Evolutionary conservation across 495 filamentous ascomycete genomes (phyloP).

Genomic region (Podospora australis): DNA sequence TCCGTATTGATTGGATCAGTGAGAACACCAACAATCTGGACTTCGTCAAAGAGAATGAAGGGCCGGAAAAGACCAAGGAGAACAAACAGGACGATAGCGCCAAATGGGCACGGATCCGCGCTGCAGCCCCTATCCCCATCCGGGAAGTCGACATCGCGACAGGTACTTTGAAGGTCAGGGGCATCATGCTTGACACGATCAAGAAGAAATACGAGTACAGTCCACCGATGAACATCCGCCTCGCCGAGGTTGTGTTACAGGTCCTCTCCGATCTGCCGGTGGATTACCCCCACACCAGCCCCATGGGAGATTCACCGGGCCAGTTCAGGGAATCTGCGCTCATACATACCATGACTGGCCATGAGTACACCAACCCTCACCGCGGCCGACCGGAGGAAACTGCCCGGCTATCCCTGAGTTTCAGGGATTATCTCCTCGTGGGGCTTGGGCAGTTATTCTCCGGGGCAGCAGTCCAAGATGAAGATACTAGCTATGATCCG

Average conservation of each 20-base stretch:
- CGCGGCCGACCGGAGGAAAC: not conserved
- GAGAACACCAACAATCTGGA: too few species aligned
- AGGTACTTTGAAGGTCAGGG: conserved; percentile 1
- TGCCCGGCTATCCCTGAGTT: not conserved
- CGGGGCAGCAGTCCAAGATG: not conserved
- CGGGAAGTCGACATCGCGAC: not conserved
- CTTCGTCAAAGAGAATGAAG: too few species aligned
- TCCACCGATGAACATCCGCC: not conserved
- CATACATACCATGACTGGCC: conserved; percentile 7
- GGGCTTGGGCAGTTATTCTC: conserved; percentile 5
- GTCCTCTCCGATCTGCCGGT: conserved; percentile 3
- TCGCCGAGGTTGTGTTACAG: not conserved
- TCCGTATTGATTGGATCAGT: too few species aligned
- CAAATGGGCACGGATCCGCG: not conserved
- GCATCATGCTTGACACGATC: conserved; percentile 8
- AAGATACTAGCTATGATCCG: not conserved
- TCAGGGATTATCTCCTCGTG: conserved; percentile 2
- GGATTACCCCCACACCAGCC: not conserved
- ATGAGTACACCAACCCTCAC: not conserved
- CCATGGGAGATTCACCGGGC: not conserved
- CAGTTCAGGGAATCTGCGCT: conserved; percentile 8
- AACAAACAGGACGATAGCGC: not conserved
- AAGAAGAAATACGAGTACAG: not conserved
- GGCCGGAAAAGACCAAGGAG: not conserved
- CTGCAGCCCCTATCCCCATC: not conserved